These are phyloP conservation scores for Fremontodendron californicum DNA, from an alignment of 345 rosid species.

Conservation along the genomic window DNA sequence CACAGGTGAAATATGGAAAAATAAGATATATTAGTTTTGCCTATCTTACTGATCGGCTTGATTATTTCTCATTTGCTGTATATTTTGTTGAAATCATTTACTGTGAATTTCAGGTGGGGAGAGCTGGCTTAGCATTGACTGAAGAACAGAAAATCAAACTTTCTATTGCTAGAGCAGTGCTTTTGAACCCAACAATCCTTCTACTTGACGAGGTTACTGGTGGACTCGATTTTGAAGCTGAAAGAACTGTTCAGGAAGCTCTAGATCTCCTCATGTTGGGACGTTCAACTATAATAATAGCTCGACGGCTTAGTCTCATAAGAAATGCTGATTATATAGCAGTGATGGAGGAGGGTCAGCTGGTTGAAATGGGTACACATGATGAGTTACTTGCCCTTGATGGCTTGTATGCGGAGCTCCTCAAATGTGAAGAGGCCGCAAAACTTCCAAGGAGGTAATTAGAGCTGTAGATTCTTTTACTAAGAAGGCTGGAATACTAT, in stretches of 20 bases:
- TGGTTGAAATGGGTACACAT: slow-evolving; percentile 97
- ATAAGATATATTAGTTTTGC: neutral
- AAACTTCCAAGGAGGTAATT: slow-evolving; percentile 93
- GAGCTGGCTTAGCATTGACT: slow-evolving; percentile 79
- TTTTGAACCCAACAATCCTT: slow-evolving; percentile 81
- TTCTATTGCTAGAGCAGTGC: slow-evolving; percentile 97
- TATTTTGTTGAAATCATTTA: slow-evolving; percentile 11
- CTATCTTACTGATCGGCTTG: neutral
- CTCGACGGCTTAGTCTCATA: slow-evolving; percentile 86
- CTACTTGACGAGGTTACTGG: slow-evolving; percentile 98
- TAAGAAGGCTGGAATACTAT: neutral
- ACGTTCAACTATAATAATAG: slow-evolving; percentile 93
- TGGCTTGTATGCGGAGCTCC: slow-evolving; percentile 89
- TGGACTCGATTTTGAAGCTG: slow-evolving; percentile 98
- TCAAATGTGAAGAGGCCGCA: slow-evolving; percentile 93
- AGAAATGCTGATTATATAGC: slow-evolving; percentile 95
- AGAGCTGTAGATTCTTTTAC: slow-evolving; percentile 6
- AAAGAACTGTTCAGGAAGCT: slow-evolving; percentile 87
- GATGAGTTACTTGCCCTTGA: slow-evolving; percentile 69
- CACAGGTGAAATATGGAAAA: slow-evolving; percentile 49
- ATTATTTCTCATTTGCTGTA: neutral
- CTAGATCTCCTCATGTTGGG: slow-evolving; percentile 96
- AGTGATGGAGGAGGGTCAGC: slow-evolving; percentile 98
- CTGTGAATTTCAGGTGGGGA: slow-evolving; percentile 63
- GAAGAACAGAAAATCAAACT: slow-evolving; percentile 94